Conservation (phyloP, 495 filamentous ascomycete species). For the Aspergillus taichungensis region DNA sequence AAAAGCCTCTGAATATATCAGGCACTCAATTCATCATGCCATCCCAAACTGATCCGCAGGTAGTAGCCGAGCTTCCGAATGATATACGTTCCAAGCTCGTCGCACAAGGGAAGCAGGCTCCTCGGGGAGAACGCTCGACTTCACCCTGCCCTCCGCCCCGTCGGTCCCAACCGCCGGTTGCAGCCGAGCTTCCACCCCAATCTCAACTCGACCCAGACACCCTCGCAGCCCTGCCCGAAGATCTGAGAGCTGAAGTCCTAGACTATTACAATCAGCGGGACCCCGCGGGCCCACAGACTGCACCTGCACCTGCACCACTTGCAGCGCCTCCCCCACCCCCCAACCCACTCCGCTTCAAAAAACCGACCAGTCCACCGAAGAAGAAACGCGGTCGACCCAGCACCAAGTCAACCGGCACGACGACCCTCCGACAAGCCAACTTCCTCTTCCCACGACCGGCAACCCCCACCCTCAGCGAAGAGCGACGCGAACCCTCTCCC, state of each 20-base stretch:
- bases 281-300: constrained; percentile 9
- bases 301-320: constrained; percentile 25
- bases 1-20: constrained; percentile 61
- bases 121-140: constrained; percentile 15
- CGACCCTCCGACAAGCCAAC: constrained; percentile 55
- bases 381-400: constrained; percentile 43
- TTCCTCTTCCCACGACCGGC: constrained; percentile 41
- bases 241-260: constrained; percentile 73
- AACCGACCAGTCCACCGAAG: constrained; percentile 48
- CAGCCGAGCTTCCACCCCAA: constrained; percentile 31
- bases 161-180: constrained; percentile 2
- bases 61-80: constrained; percentile 66
- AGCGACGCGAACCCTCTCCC: constrained; percentile 9
- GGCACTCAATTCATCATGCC: constrained; percentile 89
- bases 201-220: constrained; percentile 65
- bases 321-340: constrained; percentile 34
- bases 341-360: constrained; percentile 34
- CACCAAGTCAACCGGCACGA: constrained; percentile 26
- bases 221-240: constrained; percentile 69
- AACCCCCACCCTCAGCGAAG: constrained; percentile 1
- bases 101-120: constrained; percentile 32
- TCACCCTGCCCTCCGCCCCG: constrained; percentile 26
- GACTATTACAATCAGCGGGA: constrained; percentile 46
- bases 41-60: constrained; percentile 62
- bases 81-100: constrained; percentile 73